Evolutionary conservation across 805 yeast genomes (phyloP), one percentile per base, ranked within the genome.

Genomic region (Candida cerambycidarum): DNA sequence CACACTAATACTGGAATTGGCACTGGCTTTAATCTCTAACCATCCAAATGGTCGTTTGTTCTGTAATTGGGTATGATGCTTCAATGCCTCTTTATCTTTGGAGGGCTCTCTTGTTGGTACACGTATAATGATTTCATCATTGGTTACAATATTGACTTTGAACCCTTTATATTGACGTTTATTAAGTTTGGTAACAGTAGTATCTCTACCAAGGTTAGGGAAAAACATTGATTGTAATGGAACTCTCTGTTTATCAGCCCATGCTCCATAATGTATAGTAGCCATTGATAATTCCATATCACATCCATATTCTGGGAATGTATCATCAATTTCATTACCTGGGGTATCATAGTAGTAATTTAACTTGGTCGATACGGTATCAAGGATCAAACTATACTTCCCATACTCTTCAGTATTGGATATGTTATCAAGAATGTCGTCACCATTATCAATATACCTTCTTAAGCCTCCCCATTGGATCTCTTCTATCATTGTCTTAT

Each of bases 201-300:
- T 63, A 53, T 89, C 87, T 36, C 82, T 63, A 18, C 84, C 78
- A 9, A 80, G 57, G 0, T 75, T 59, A 0, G 99, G 99, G 43
- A 84, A 79, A 17, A 93, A 65, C 63, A 82, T 65, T 12, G 69
- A 63, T 43, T 83, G 89, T 8, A 90, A 54, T 1, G 81, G 76
- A 2, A 71, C 71, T 13, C 96, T 61, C 59, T 93, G 95, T 28
- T 92, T 79, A 45, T 93, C 95, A 0, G 97, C 86, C 97, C 97
- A 92, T 0, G 99, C 96, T 0, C 99, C 99, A 57, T 88, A 90
- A 51, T 83, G 83, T 1, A 89, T 64, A 0, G 86, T 81, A 0
- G 89, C 80, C 42, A 77, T 75, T 1, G 76, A 70, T 2, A 88
- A 49, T 11, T 69, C 70, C 7, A 90, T 39, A 40, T 83, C 83